Percentiles rank a stretch among this genome's conserved stretches.
phyloP scores from a whole-genome alignment of 1,284 basidiomycete species.

The Ustilago xerochloae region DNA sequence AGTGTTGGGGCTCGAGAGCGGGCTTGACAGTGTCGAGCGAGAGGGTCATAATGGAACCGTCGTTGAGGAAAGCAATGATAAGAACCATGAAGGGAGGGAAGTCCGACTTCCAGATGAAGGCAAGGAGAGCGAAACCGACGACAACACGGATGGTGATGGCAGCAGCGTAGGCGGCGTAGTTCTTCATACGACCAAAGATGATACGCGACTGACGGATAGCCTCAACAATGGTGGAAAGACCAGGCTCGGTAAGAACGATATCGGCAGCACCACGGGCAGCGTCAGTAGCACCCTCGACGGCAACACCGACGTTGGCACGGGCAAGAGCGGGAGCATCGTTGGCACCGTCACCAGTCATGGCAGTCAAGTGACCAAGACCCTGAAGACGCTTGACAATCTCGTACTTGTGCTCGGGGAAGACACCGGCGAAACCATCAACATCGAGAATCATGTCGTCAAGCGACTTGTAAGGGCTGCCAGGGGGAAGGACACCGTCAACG shows the following conservation, averaged over 20 bases:
- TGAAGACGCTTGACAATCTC: slow-evolving; percentile 93
- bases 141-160: slow-evolving; percentile 98
- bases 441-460: slow-evolving; percentile 90
- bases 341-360: slow-evolving; percentile 90
- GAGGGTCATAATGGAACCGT: slow-evolving; percentile 97
- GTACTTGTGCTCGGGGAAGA: slow-evolving; percentile 97
- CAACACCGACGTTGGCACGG: slow-evolving; percentile 90
- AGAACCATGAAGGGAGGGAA: slow-evolving; percentile 99
- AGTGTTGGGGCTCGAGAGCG: slow-evolving; percentile 84
- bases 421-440: slow-evolving; percentile 90
- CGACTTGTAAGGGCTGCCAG: slow-evolving; percentile 77
- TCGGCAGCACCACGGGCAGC: slow-evolving; percentile 94
- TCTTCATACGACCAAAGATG: slow-evolving; percentile 97
- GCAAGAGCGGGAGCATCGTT: slow-evolving; percentile 90
- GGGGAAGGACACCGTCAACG: slow-evolving; percentile 86
- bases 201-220: slow-evolving; percentile 93
- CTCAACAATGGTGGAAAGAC: slow-evolving; percentile 95
- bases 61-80: slow-evolving; percentile 95
- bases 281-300: slow-evolving; percentile 93
- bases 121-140: slow-evolving; percentile 93
- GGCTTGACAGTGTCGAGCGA: slow-evolving; percentile 96
- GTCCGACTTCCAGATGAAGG: slow-evolving; percentile 94
- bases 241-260: slow-evolving; percentile 93
- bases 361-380: slow-evolving; percentile 74
- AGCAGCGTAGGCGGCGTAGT: slow-evolving; percentile 87